Evolutionary conservation across 345 rosid genomes (phyloP).

Genomic region (Mallotus nudiflorus): DNA sequence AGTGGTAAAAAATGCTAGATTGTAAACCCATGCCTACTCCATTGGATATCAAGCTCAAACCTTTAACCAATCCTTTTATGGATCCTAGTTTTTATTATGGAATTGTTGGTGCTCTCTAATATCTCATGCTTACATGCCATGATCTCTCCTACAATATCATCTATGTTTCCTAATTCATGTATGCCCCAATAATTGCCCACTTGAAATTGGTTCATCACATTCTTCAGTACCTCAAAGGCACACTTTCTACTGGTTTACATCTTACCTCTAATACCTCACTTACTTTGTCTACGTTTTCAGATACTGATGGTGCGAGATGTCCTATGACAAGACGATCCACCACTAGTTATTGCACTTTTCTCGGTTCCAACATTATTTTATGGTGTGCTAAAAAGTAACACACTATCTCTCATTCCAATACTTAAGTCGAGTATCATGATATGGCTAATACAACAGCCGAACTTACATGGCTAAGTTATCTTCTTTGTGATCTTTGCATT

Average conservation of each 20-base stretch:
- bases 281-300: too few species aligned
- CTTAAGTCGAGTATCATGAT: conserved; percentile 1
- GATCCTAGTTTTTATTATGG: conserved; percentile 7
- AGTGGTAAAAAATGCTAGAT: too few species aligned
- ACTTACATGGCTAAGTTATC: background rate
- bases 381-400: background rate
- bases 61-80: background rate
- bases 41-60: background rate
- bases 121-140: background rate
- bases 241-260: too few species aligned
- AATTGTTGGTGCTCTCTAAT: too few species aligned
- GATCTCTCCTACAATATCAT: background rate
- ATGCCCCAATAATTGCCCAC: background rate
- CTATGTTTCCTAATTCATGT: background rate
- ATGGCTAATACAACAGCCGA: background rate
- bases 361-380: too few species aligned
- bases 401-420: conserved; percentile 7
- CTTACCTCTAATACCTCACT: too few species aligned
- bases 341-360: too few species aligned
- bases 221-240: too few species aligned
- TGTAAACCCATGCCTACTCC: conserved; percentile 7
- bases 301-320: too few species aligned
- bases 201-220: too few species aligned
- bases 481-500: background rate
- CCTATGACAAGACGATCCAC: too few species aligned